phyloP scores from a whole-genome alignment of 2,329 filamentous ascomycete species.

The Calonectria honghensis region DNA sequence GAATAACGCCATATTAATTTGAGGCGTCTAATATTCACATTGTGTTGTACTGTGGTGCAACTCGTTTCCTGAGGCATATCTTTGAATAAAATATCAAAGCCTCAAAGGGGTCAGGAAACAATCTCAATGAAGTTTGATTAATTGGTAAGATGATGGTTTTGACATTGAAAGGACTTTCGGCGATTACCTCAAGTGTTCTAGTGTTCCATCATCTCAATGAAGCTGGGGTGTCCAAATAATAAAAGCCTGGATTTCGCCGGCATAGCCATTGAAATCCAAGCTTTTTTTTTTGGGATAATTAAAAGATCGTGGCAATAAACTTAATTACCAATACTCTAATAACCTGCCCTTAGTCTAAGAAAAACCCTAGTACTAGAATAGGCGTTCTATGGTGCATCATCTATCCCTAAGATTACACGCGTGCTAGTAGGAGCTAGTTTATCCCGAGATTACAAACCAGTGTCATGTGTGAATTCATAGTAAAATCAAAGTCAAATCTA shows the following conservation, averaged over 20 bases:
- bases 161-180: background rate
- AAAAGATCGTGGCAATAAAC: background rate
- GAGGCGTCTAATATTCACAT: background rate
- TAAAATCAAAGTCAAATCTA: background rate
- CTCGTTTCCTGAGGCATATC: background rate
- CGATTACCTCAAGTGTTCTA: background rate
- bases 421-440: background rate
- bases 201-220: background rate
- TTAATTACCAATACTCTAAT: background rate
- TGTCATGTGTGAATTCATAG: background rate
- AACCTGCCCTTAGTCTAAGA: background rate
- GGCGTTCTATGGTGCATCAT: background rate
- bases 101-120: background rate
- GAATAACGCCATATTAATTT: background rate
- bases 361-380: background rate
- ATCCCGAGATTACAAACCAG: background rate
- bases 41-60: background rate
- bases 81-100: background rate
- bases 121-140: background rate
- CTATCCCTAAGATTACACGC: background rate
- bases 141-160: background rate
- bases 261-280: background rate
- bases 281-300: background rate
- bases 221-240: background rate
- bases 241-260: background rate